These are phyloP conservation scores for Tolypocladium pustulatum DNA, from an alignment of 2,329 filamentous ascomycete genomes.

Conservation along the genomic window DNA sequence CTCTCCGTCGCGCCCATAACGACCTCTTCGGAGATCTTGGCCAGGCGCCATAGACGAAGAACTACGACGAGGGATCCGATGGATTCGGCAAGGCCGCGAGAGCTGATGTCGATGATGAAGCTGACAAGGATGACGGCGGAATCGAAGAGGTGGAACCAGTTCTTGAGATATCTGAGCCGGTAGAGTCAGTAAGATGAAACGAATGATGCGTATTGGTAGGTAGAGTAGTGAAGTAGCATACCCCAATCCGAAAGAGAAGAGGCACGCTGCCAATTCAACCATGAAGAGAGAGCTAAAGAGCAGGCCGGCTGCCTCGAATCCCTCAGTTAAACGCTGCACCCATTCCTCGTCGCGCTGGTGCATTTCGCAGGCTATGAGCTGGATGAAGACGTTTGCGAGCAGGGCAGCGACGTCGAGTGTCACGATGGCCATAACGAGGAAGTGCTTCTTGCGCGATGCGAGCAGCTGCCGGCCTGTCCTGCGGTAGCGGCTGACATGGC, in stretches of 20 bases:
- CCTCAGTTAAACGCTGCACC: slow-evolving; percentile 24
- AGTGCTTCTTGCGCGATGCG: slow-evolving; percentile 32
- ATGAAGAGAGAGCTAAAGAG: slow-evolving; percentile 56
- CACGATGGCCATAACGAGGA: slow-evolving; percentile 30
- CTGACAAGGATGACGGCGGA: slow-evolving; percentile 49
- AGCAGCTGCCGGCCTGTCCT: slow-evolving; percentile 12
- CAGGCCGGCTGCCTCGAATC: slow-evolving; percentile 41
- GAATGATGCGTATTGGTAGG: background rate
- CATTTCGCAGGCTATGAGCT: slow-evolving; percentile 37
- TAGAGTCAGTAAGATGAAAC: background rate
- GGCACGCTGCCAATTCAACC: slow-evolving; percentile 44
- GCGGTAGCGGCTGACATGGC: slow-evolving; percentile 1
- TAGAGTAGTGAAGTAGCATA: slow-evolving; percentile 23
- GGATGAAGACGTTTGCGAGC: slow-evolving; percentile 35
- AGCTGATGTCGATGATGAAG: slow-evolving; percentile 51
- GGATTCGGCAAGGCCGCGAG: slow-evolving; percentile 50
- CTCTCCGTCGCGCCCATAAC: slow-evolving; percentile 52
- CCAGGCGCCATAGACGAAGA: slow-evolving; percentile 56
- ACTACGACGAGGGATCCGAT: slow-evolving; percentile 57
- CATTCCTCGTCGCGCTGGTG: slow-evolving; percentile 27
- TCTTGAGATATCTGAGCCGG: slow-evolving; percentile 39
- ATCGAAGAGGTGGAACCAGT: slow-evolving; percentile 55
- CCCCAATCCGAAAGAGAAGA: slow-evolving; percentile 52
- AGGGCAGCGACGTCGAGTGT: slow-evolving; percentile 34
- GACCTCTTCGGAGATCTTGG: slow-evolving; percentile 62